phyloP scores from a whole-genome alignment of 192 early-diverging fungal species.

The Gaertneriomyces semiglobifer region DNA sequence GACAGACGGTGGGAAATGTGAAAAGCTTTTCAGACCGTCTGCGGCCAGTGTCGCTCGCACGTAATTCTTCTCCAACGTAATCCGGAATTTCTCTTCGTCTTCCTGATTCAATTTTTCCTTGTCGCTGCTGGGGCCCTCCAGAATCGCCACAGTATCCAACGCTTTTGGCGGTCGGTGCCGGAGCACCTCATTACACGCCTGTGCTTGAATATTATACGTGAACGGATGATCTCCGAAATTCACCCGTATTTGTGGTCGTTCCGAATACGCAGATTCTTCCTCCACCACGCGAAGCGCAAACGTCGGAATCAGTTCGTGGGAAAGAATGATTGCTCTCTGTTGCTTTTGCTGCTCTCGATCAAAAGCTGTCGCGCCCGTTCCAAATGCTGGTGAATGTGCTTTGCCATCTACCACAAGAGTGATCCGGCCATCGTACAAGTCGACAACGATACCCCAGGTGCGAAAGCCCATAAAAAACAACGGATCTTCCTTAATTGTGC shows the following conservation, averaged over 20 bases:
- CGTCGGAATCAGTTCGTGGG: constrained; percentile 37
- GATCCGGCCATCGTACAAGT: constrained; percentile 41
- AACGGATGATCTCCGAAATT: constrained; percentile 53
- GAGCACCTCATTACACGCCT: constrained; percentile 25
- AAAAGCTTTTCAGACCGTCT: constrained; percentile 46
- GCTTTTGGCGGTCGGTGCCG: constrained; percentile 18
- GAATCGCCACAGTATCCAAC: constrained; percentile 26
- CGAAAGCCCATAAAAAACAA: constrained; percentile 31
- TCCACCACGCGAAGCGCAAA: constrained; percentile 38
- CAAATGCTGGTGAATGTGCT: constrained; percentile 37
- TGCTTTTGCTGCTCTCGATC: constrained; percentile 27
- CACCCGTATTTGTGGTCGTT: constrained; percentile 32
- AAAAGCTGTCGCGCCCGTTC: constrained; percentile 37
- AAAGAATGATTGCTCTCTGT: constrained; percentile 36
- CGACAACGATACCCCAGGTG: constrained; percentile 46
- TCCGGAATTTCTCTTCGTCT: constrained; percentile 51
- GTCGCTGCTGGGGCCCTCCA: constrained; percentile 15
- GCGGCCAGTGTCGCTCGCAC: constrained; percentile 32
- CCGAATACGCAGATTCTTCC: constrained; percentile 8
- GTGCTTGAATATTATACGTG: constrained; percentile 20
- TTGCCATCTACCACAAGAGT: constrained; percentile 41
- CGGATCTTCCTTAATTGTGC: constrained; percentile 20
- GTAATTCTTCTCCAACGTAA: constrained; percentile 44
- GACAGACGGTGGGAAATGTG: constrained; percentile 56
- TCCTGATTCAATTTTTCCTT: constrained; percentile 29